Percentiles rank a stretch among this genome's conserved stretches.
phyloP scores from a whole-genome alignment of 2,329 filamentous ascomycete genomes.

The Talaromyces sp. region DNA sequence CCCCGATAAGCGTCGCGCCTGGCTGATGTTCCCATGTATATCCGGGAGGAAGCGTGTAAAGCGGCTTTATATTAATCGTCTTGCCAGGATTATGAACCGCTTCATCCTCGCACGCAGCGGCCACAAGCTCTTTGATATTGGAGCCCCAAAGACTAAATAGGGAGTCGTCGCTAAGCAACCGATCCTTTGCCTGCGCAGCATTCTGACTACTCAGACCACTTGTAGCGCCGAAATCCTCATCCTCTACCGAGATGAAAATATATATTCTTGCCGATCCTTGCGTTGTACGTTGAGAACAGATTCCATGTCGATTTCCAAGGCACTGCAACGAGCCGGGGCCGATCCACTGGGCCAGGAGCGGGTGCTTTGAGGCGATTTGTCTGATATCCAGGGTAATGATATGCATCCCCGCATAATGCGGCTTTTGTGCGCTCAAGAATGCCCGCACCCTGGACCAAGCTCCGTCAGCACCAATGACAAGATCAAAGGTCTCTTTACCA shows the following conservation, averaged over 20 bases:
- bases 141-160: neutral
- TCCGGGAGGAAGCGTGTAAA: neutral
- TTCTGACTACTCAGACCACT: neutral
- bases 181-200: neutral
- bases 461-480: neutral
- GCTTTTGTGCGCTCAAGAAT: neutral
- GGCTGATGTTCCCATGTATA: neutral
- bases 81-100: neutral
- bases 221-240: neutral
- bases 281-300: neutral
- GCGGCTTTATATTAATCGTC: neutral
- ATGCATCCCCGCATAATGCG: neutral
- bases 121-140: neutral
- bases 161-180: neutral
- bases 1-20: constrained; percentile 21
- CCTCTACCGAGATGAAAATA: neutral
- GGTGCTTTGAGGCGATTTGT: neutral
- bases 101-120: neutral
- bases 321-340: neutral
- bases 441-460: neutral
- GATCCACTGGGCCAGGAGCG: neutral
- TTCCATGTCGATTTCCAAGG: neutral
- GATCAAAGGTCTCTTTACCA: neutral
- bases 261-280: neutral
- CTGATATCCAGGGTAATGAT: neutral